Percentiles rank a stretch among this genome's conserved stretches.
These are phyloP conservation scores for Colletotrichum sansevieriae DNA, from an alignment of 2,329 filamentous ascomycete species.

Conservation along the genomic window DNA sequence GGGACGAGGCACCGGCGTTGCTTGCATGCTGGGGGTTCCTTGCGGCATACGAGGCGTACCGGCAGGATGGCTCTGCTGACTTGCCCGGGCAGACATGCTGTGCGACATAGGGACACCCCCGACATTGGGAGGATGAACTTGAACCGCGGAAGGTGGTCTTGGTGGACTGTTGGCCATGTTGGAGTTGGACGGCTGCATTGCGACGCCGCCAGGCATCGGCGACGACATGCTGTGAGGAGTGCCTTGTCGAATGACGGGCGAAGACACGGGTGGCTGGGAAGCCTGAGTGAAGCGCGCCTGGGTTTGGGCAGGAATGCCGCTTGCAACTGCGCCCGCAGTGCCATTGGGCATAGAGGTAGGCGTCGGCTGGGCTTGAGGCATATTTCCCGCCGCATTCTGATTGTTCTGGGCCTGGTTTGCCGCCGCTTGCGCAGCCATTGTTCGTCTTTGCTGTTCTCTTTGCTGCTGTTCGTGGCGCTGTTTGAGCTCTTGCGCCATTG, in stretches of 20 bases:
- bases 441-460: constrained; percentile 53
- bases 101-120: constrained; percentile 69
- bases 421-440: constrained; percentile 49
- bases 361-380: constrained; percentile 50
- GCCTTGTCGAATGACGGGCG: constrained; percentile 74
- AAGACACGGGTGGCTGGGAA: constrained; percentile 74
- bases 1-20: constrained; percentile 68
- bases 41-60: constrained; percentile 74
- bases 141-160: constrained; percentile 75
- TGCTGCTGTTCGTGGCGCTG: constrained; percentile 50
- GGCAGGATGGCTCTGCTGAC: constrained; percentile 74
- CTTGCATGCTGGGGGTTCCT: constrained; percentile 73
- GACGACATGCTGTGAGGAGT: constrained; percentile 76
- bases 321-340: constrained; percentile 50
- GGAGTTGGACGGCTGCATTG: constrained; percentile 76
- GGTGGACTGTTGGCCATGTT: constrained; percentile 78
- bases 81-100: constrained; percentile 73
- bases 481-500: constrained; percentile 44
- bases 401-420: constrained; percentile 46
- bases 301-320: constrained; percentile 58
- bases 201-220: constrained; percentile 71
- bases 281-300: constrained; percentile 67
- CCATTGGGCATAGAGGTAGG: constrained; percentile 57
- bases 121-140: constrained; percentile 65
- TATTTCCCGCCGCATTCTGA: constrained; percentile 44